phyloP scores from a whole-genome alignment of 1,284 basidiomycete genomes.

The Moesziomyces sp. region DNA sequence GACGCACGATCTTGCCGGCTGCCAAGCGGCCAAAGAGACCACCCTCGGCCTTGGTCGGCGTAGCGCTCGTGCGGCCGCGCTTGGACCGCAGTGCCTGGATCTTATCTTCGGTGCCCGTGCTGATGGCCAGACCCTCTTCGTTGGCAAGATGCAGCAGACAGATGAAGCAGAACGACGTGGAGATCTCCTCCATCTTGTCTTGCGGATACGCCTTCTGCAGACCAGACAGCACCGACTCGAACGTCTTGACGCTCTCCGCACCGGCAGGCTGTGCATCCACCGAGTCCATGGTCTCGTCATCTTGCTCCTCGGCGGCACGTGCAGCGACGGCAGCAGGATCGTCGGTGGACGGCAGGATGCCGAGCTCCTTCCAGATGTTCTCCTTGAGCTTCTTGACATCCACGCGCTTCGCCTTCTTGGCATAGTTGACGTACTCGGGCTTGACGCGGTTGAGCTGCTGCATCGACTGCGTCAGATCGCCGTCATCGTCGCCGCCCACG shows the following conservation, averaged over 20 bases:
- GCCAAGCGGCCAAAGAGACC: constrained; percentile 24
- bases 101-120: constrained; percentile 42
- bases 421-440: constrained; percentile 92
- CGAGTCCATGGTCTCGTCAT: constrained; percentile 26
- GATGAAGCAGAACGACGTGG: constrained; percentile 99
- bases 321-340: constrained; percentile 18
- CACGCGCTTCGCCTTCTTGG: constrained; percentile 94
- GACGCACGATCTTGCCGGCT: constrained; percentile 27
- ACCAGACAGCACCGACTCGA: constrained; percentile 84
- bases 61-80: constrained; percentile 36
- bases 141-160: constrained; percentile 94
- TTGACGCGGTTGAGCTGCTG: constrained; percentile 79
- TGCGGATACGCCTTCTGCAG: constrained; percentile 84
- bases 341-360: constrained; percentile 33
- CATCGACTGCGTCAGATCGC: constrained; percentile 84
- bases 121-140: constrained; percentile 80
- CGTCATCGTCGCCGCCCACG: constrained; percentile 73
- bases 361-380: constrained; percentile 93
- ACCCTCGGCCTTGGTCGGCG: constrained; percentile 19
- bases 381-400: constrained; percentile 97
- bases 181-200: constrained; percentile 97
- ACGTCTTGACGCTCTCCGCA: constrained; percentile 67
- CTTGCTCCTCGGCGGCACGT: constrained; percentile 16
- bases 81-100: constrained; percentile 43
- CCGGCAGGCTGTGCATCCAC: constrained; percentile 7